phyloP scores from a whole-genome alignment of 2,329 filamentous ascomycete species.

The Diaporthe eres region DNA sequence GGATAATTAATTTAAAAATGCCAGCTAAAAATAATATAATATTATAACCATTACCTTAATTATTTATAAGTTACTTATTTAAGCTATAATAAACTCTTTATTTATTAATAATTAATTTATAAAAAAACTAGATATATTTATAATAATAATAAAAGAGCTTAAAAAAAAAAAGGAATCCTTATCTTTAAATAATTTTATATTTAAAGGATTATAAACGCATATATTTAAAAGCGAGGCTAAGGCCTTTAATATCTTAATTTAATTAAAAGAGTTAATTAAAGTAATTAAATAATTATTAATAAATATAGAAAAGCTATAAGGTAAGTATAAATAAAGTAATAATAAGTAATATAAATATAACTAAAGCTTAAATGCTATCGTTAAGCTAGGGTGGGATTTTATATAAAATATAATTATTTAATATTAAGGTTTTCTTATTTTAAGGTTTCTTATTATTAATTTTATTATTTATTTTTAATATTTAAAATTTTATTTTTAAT shows the following conservation, averaged over 20 bases:
- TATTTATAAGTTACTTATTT: not conserved
- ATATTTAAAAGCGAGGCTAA: not conserved
- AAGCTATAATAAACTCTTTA: not conserved
- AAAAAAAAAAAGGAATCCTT: not conserved
- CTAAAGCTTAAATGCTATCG: too few species aligned
- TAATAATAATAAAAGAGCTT: not conserved
- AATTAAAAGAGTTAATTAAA: not conserved
- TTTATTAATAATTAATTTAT: not conserved
- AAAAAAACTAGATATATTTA: not conserved
- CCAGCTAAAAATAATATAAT: not conserved
- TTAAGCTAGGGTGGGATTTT: too few species aligned
- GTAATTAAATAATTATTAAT: not conserved
- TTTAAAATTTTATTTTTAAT: not conserved
- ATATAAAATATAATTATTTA: too few species aligned
- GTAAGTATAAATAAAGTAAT: not conserved
- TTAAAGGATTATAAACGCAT: not conserved
- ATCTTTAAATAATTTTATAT: not conserved
- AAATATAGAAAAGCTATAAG: not conserved
- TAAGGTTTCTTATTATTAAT: too few species aligned
- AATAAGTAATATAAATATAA: not conserved
- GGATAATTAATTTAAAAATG: not conserved
- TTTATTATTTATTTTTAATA: not conserved
- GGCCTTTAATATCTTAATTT: not conserved
- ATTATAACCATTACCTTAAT: not conserved
- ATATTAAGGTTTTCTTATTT: too few species aligned